Conservation (phyloP, 371 early-diverging fungal genomes). For the Zychaea mexicana region DNA sequence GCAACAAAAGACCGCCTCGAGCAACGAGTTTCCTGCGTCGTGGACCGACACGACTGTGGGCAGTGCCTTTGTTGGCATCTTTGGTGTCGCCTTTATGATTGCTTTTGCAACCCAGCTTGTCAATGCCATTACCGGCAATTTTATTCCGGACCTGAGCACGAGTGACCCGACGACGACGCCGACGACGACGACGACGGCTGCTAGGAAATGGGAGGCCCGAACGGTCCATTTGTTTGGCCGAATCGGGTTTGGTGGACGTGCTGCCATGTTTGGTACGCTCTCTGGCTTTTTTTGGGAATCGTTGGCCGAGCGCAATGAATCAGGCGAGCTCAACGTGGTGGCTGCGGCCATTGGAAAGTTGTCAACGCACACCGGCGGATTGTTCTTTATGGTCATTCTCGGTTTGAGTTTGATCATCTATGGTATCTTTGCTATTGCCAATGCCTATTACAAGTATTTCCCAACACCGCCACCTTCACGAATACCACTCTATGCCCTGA, state of each 20-base stretch:
- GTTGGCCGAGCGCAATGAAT: slow-evolving; percentile 31
- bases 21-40: slow-evolving; percentile 42
- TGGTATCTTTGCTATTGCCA: slow-evolving; percentile 42
- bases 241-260: slow-evolving; percentile 46
- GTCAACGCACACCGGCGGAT: slow-evolving; percentile 31
- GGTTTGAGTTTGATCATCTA: slow-evolving; percentile 44
- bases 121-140: slow-evolving; percentile 42
- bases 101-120: slow-evolving; percentile 46
- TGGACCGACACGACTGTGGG: slow-evolving; percentile 36
- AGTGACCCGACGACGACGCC: slow-evolving; percentile 30
- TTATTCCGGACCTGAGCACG: slow-evolving; percentile 40
- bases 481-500: slow-evolving; percentile 25
- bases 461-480: slow-evolving; percentile 50
- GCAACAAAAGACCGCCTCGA: slow-evolving; percentile 37
- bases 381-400: slow-evolving; percentile 39
- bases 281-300: slow-evolving; percentile 53
- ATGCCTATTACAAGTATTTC: slow-evolving; percentile 48
- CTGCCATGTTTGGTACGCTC: slow-evolving; percentile 41
- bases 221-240: slow-evolving; percentile 38
- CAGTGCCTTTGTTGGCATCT: slow-evolving; percentile 36
- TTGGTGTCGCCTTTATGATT: slow-evolving; percentile 47
- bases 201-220: slow-evolving; percentile 33
- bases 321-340: slow-evolving; percentile 36
- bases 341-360: slow-evolving; percentile 42
- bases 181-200: too few species aligned